Evolutionary conservation across 257 asterid species (phyloP).

Genomic region (Solanum phureja): DNA sequence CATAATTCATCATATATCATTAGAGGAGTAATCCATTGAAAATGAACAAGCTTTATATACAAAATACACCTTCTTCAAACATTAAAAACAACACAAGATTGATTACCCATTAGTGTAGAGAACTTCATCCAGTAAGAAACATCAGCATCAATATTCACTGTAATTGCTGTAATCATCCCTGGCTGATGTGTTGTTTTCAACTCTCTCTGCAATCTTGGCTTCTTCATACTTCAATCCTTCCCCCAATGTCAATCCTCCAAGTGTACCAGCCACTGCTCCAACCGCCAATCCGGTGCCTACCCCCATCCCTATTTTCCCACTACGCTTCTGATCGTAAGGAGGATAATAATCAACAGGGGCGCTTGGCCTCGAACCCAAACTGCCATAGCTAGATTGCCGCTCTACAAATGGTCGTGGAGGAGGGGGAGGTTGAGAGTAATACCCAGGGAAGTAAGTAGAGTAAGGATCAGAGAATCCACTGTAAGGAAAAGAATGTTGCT

Average conservation of each 20-base stretch:
- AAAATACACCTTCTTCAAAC: neutral
- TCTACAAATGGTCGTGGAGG: conserved; percentile 44
- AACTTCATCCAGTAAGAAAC: neutral
- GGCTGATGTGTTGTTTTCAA: conserved; percentile 30
- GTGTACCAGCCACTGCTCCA: conserved; percentile 55
- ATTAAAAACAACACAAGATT: neutral
- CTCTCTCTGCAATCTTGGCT: conserved; percentile 41
- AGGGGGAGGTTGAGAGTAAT: conserved; percentile 39
- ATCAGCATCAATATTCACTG: conserved; percentile 35
- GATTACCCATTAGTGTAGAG: neutral
- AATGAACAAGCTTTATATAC: neutral
- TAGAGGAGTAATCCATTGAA: neutral
- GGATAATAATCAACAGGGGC: conserved; percentile 61
- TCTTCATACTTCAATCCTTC: conserved; percentile 61
- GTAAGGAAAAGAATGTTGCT: conserved; percentile 25
- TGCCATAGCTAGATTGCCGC: conserved; percentile 40
- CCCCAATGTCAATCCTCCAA: conserved; percentile 67
- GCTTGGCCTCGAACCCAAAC: conserved; percentile 69
- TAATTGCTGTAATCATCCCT: conserved; percentile 53
- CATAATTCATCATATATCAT: neutral
- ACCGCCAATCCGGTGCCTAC: conserved; percentile 54
- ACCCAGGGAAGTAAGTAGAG: conserved; percentile 46
- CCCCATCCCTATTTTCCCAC: conserved; percentile 32
- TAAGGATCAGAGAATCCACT: conserved; percentile 38
- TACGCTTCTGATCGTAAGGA: conserved; percentile 51